Conservation (phyloP, 73 alveolate genomes). For the Diophrys appendiculata region DNA sequence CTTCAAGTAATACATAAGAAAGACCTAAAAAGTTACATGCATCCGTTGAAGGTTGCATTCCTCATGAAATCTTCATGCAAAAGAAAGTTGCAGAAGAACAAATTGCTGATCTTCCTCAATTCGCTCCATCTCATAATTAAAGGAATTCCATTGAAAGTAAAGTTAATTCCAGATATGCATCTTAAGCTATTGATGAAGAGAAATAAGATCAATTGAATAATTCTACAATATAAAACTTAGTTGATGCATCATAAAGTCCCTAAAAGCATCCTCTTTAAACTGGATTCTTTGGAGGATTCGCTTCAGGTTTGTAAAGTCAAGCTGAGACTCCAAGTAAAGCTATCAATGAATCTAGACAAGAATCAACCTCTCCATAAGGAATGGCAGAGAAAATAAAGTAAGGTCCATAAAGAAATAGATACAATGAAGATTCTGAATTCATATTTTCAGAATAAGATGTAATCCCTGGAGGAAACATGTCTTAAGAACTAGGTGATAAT, state of each 20-base stretch:
- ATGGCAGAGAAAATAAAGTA: no score
- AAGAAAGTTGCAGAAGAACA: not conserved
- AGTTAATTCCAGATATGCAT: not conserved
- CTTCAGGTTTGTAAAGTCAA: not conserved
- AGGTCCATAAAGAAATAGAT: no score
- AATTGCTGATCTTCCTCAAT: no score
- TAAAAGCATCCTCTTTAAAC: not conserved
- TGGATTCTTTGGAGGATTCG: not conserved
- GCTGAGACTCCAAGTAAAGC: not conserved
- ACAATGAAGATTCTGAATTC: not conserved
- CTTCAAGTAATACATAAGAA: no score
- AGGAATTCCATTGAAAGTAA: not conserved
- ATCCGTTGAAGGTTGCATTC: not conserved
- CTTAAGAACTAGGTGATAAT: not conserved
- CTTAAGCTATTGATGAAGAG: not conserved
- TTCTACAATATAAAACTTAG: not conserved
- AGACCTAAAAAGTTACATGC: not conserved
- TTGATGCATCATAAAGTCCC: not conserved
- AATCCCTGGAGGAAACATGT: not conserved
- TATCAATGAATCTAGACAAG: no score
- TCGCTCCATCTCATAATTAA: no score
- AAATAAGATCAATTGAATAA: not conserved
- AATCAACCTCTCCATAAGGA: no score
- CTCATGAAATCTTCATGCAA: not conserved
- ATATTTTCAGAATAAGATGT: not conserved